phyloP scores from a whole-genome alignment of 306 rosid genomes.

The Vigna reflexopilosa region DNA sequence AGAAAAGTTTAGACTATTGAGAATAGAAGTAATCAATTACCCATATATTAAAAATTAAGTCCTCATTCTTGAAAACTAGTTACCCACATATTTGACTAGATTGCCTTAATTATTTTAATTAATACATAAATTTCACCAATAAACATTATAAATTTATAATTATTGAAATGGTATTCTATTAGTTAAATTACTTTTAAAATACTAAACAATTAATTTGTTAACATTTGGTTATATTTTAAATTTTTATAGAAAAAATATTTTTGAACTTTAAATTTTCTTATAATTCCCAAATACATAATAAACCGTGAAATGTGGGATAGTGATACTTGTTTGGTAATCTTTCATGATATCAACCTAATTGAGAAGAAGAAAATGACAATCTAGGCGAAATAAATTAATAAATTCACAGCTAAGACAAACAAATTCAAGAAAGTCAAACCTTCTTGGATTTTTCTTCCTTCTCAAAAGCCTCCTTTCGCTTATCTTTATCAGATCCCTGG shows the following conservation, averaged over 20 bases:
- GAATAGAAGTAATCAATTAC: neutral
- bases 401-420: neutral
- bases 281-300: neutral
- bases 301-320: neutral
- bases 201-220: neutral
- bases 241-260: neutral
- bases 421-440: conserved; percentile 49
- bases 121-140: neutral
- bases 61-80: neutral
- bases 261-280: neutral
- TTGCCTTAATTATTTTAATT: neutral
- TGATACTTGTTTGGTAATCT: neutral
- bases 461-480: conserved; percentile 79
- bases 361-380: neutral
- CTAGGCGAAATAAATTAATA: neutral
- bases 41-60: neutral
- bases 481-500: conserved; percentile 94
- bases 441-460: conserved; percentile 93
- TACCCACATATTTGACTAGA: neutral
- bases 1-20: neutral
- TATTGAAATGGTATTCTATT: neutral
- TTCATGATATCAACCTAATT: neutral
- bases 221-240: too few species aligned
- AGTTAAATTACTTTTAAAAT: neutral
- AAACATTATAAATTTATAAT: neutral